Conservation (phyloP, 2,329 filamentous ascomycete genomes). For the Pseudocercospora vitis region DNA sequence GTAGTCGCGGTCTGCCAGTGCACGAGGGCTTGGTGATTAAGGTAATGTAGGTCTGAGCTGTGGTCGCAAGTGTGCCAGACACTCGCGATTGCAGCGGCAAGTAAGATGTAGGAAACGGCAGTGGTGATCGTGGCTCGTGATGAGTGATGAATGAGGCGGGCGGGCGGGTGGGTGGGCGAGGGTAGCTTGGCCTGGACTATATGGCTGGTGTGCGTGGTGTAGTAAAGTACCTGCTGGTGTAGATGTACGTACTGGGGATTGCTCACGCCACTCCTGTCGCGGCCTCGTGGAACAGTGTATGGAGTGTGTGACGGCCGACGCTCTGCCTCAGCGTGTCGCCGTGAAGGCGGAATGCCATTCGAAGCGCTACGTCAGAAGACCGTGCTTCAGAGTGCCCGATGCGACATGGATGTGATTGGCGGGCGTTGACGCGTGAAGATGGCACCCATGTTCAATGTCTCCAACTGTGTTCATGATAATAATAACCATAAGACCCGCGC, state of each 20-base stretch:
- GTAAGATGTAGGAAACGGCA: not conserved
- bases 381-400: not conserved
- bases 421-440: not conserved
- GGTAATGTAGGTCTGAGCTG: no score
- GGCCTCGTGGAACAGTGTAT: slow-evolving; percentile 1
- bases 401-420: slow-evolving; percentile 8
- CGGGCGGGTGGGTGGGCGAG: no score
- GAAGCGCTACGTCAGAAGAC: slow-evolving; percentile 4
- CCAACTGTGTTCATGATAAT: no score
- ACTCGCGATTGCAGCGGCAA: slow-evolving; percentile 11
- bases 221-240: no score
- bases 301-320: not conserved
- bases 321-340: slow-evolving; percentile 3
- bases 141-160: slow-evolving; percentile 6
- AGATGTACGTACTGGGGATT: no score
- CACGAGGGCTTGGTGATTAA: no score
- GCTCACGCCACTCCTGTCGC: slow-evolving; percentile 3
- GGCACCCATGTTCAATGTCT: not conserved
- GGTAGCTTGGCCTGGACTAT: no score
- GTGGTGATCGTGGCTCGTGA: slow-evolving; percentile 1
- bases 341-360: not conserved
- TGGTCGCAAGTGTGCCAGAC: slow-evolving; percentile 21
- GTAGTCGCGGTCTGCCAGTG: not conserved
- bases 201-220: no score
- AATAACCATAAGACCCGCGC: no score